phyloP scores from a whole-genome alignment of 139 green algal genomes.

The Closterium sp. region DNA sequence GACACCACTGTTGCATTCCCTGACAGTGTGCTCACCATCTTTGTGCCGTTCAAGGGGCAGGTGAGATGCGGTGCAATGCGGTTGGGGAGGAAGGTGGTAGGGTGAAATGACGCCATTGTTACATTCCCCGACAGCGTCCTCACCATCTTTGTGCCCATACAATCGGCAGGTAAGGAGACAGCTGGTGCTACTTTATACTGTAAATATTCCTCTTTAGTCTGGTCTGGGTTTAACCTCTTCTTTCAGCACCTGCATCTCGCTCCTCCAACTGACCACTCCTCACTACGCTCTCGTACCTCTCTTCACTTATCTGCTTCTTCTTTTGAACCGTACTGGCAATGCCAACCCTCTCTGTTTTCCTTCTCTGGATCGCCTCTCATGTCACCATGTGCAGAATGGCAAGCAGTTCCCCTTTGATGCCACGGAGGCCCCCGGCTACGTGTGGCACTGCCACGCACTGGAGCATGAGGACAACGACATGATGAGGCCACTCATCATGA shows the following conservation, averaged over 20 bases:
- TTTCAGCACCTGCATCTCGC: too few species aligned
- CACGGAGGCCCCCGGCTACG: constrained; percentile 17
- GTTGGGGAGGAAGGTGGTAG: neutral
- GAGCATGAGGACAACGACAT: constrained; percentile 50
- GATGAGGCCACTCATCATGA: constrained; percentile 29
- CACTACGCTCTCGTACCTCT: too few species aligned
- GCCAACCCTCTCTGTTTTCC: constrained; percentile 5
- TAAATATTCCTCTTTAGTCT: too few species aligned
- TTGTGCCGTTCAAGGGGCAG: neutral
- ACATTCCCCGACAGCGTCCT: too few species aligned
- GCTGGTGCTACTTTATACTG: too few species aligned
- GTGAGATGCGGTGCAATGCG: neutral
- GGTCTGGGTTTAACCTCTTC: too few species aligned
- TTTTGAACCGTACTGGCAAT: neutral
- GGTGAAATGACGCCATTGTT: neutral
- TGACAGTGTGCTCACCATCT: neutral
- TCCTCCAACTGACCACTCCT: too few species aligned
- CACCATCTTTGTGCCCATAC: neutral
- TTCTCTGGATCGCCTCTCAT: neutral
- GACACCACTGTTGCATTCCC: neutral
- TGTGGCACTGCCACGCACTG: constrained; percentile 44
- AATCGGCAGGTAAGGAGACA: too few species aligned
- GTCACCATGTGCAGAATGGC: neutral
- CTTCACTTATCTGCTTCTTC: too few species aligned
- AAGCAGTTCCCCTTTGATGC: neutral